Conservation (phyloP, 2,329 filamentous ascomycete genomes). For the Colletotrichum nymphaeae region DNA sequence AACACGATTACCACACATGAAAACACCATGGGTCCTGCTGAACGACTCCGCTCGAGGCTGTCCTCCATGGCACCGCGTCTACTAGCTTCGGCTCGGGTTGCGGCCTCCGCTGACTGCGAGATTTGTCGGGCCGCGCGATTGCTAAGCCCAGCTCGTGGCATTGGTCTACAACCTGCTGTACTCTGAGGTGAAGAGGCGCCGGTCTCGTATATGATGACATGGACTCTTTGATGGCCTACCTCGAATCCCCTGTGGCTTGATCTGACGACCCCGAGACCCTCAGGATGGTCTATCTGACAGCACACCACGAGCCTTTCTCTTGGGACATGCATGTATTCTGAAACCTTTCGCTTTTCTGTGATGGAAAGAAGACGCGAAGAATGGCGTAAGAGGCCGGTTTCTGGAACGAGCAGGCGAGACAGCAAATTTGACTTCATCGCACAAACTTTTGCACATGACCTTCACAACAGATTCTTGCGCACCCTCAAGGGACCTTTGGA, state of each 20-base stretch:
- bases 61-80: slow-evolving; percentile 15
- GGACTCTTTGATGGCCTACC: not conserved
- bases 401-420: not conserved
- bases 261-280: not conserved
- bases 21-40: slow-evolving; percentile 15
- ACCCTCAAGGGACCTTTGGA: not conserved
- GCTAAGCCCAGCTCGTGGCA: slow-evolving; percentile 8
- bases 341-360: not conserved
- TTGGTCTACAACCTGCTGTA: slow-evolving; percentile 15
- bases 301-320: slow-evolving; percentile 8
- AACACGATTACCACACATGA: slow-evolving; percentile 4
- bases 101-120: slow-evolving; percentile 17
- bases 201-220: slow-evolving; percentile 2
- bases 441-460: slow-evolving; percentile 32
- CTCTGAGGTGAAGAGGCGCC: not conserved
- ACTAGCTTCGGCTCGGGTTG: slow-evolving; percentile 20
- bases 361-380: slow-evolving; percentile 14
- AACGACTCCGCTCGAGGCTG: slow-evolving; percentile 15
- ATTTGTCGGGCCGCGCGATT: slow-evolving; percentile 32
- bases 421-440: not conserved
- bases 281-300: not conserved
- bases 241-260: slow-evolving; percentile 5
- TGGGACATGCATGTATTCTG: not conserved
- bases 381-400: not conserved
- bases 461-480: slow-evolving; percentile 4